These are phyloP conservation scores for Exobasidium rhododendri DNA, from an alignment of 1,284 basidiomycete species.

Conservation along the genomic window DNA sequence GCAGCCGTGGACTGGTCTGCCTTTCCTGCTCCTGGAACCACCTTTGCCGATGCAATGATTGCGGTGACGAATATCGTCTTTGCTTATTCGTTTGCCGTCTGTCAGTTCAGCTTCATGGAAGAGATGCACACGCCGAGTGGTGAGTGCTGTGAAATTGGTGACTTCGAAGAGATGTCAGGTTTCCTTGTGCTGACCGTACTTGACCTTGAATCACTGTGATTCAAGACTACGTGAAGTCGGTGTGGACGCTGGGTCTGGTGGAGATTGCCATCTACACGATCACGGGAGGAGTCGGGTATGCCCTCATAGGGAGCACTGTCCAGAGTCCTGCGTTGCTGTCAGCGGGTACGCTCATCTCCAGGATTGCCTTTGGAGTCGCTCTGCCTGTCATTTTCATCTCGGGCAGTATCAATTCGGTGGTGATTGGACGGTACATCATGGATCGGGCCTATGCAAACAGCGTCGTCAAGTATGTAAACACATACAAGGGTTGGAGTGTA, in stretches of 20 bases:
- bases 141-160: neutral
- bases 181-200: neutral
- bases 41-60: conserved; percentile 33
- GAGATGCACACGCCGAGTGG: conserved; percentile 42
- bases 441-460: conserved; percentile 34
- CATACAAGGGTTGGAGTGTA: conserved; percentile 30
- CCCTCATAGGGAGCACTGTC: conserved; percentile 38
- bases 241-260: conserved; percentile 38
- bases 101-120: conserved; percentile 42
- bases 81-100: conserved; percentile 46
- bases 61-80: conserved; percentile 42
- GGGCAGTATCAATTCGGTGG: conserved; percentile 43
- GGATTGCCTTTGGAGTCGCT: conserved; percentile 42
- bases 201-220: too few relatives aligned
- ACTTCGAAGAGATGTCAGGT: neutral
- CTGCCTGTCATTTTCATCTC: conserved; percentile 45
- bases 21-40: conserved; percentile 33
- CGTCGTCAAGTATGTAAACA: conserved; percentile 39
- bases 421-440: conserved; percentile 34
- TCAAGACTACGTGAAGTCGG: conserved; percentile 25
- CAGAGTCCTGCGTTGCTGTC: conserved; percentile 35
- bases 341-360: conserved; percentile 29
- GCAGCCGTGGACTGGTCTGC: conserved; percentile 29
- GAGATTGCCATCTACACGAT: conserved; percentile 45
- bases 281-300: conserved; percentile 41